phyloP scores from a whole-genome alignment of 345 rosid genomes.

The Laguncularia racemosa region DNA sequence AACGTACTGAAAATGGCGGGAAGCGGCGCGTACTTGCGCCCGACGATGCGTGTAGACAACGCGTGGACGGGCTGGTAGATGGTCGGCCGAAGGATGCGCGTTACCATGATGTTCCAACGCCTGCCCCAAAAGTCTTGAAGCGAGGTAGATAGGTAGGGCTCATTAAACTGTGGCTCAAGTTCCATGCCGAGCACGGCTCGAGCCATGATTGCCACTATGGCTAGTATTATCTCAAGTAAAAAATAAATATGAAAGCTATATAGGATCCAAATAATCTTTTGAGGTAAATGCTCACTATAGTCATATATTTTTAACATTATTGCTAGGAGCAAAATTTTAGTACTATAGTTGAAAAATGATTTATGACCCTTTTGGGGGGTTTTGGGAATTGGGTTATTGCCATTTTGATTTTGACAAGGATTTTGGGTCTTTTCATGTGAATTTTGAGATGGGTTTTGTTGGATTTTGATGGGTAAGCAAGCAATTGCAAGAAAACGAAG shows the following conservation, averaged over 20 bases:
- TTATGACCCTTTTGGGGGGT: slow-evolving; percentile 5
- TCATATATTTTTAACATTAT: slow-evolving; percentile 7
- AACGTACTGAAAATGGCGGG: slow-evolving; percentile 22
- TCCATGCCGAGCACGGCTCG: slow-evolving; percentile 13
- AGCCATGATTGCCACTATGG: slow-evolving; percentile 9
- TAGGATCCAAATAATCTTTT: slow-evolving; percentile 8
- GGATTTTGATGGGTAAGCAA: slow-evolving; percentile 21
- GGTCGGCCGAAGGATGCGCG: slow-evolving; percentile 22
- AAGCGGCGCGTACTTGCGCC: slow-evolving; percentile 16
- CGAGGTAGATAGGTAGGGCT: slow-evolving; percentile 27
- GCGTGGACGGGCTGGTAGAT: slow-evolving; percentile 17
- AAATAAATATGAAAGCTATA: slow-evolving; percentile 19
- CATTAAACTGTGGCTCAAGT: slow-evolving; percentile 31
- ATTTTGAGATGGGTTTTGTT: too few species aligned
- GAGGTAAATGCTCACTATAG: slow-evolving; percentile 13
- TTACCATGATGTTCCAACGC: slow-evolving; percentile 30
- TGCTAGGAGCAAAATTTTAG: slow-evolving; percentile 10
- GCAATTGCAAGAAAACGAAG: slow-evolving; percentile 14
- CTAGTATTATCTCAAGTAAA: slow-evolving; percentile 16
- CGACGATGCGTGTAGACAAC: slow-evolving; percentile 2
- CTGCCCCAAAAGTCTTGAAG: slow-evolving; percentile 32
- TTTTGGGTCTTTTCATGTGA: too few species aligned
- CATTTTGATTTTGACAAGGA: too few species aligned
- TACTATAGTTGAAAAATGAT: slow-evolving; percentile 11
- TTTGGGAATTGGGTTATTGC: not conserved